A percentile compares a stretch with the other conserved stretches of the same genome.
phyloP scores from a whole-genome alignment of 306 rosid species.

The Trifolium dubium region DNA sequence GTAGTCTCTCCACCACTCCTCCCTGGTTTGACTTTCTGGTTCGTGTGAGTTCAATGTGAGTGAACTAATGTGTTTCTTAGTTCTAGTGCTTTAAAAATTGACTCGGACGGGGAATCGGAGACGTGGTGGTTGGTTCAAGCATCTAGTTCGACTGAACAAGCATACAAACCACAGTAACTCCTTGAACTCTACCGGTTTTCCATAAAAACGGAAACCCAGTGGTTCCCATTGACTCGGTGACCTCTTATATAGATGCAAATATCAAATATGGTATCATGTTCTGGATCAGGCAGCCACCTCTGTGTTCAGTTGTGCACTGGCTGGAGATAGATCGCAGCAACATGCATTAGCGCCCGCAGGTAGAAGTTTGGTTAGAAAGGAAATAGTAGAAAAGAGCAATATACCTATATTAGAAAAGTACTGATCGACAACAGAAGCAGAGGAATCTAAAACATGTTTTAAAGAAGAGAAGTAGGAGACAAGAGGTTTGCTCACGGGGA shows the following conservation, averaged over 20 bases:
- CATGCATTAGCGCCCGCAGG: background rate
- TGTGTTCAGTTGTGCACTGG: background rate
- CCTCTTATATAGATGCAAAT: no score
- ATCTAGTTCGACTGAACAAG: no score
- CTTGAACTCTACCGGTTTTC: background rate
- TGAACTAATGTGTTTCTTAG: slow-evolving; percentile 4
- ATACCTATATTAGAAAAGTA: background rate
- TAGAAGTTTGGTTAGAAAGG: background rate
- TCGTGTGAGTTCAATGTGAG: background rate
- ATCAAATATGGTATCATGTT: no score
- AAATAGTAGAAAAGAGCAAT: no score
- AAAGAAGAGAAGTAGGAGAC: background rate
- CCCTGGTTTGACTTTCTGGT: background rate
- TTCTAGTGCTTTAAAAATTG: background rate
- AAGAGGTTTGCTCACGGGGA: background rate
- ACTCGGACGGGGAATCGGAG: no score
- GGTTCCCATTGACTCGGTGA: background rate
- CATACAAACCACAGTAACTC: no score
- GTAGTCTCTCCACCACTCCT: background rate
- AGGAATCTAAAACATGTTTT: background rate
- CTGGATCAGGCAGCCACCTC: no score
- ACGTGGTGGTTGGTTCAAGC: no score
- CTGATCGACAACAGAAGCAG: background rate
- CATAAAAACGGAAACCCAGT: background rate
- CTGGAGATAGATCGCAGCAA: background rate